A percentile compares a stretch with the other conserved stretches of the same genome.
Evolutionary conservation across 805 yeast species (phyloP).

Genomic region (Yarrowia osloensis): DNA sequence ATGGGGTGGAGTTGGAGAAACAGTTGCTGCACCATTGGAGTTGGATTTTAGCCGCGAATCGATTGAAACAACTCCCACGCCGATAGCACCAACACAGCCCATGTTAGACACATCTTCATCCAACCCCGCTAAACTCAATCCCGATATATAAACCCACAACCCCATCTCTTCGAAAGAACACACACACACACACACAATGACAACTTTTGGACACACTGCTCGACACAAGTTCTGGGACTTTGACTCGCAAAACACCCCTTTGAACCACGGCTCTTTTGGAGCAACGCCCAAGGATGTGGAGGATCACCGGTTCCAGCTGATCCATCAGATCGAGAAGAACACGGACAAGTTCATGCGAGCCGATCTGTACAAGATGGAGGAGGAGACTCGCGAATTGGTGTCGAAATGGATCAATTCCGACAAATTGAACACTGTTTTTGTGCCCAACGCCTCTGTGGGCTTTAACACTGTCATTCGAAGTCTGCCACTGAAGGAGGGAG

Average conservation of each 20-base stretch:
- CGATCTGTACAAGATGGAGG: slow-evolving; percentile 41
- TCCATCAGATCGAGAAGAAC: slow-evolving; percentile 42
- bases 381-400: slow-evolving; percentile 44
- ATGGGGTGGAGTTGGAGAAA: too few species aligned
- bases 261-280: slow-evolving; percentile 71
- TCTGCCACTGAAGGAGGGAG: slow-evolving; percentile 53
- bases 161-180: not conserved
- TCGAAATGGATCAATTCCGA: slow-evolving; percentile 53
- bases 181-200: not conserved
- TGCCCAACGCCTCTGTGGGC: slow-evolving; percentile 62
- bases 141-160: not conserved
- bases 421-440: slow-evolving; percentile 53
- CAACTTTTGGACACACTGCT: not conserved
- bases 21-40: too few species aligned
- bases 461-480: slow-evolving; percentile 60
- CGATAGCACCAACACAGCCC: not conserved
- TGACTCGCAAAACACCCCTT: slow-evolving; percentile 47
- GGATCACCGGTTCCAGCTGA: slow-evolving; percentile 43
- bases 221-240: slow-evolving; percentile 49
- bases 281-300: slow-evolving; percentile 53
- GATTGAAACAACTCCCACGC: not conserved
- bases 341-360: slow-evolving; percentile 52
- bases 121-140: not conserved
- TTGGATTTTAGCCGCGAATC: too few species aligned
- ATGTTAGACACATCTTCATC: not conserved